These are phyloP conservation scores for Drosera spatulata DNA, from an alignment of 179 eudicot genomes.

Conservation along the genomic window DNA sequence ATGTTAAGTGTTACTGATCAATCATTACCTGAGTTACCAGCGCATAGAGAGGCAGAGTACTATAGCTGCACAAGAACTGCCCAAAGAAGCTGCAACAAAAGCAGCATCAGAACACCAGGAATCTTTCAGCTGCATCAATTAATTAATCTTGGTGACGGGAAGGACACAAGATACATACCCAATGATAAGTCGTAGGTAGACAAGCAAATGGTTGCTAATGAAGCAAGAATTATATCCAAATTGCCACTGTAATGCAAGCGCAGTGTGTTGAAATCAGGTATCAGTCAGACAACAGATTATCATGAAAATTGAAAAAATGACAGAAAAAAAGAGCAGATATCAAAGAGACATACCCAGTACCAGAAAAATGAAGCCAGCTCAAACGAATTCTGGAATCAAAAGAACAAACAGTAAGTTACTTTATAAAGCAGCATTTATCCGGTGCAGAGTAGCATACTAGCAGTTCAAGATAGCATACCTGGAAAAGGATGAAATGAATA, in stretches of 20 bases:
- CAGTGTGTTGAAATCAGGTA: too few relatives aligned
- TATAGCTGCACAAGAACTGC: constrained; percentile 94
- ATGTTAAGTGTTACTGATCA: too few relatives aligned
- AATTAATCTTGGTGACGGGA: background rate
- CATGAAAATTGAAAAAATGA: background rate
- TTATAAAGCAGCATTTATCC: background rate
- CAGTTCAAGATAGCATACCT: constrained; percentile 33
- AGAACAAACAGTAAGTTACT: background rate
- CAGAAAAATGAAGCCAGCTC: constrained; percentile 65
- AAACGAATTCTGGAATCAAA: constrained; percentile 16
- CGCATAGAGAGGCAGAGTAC: constrained; percentile 94
- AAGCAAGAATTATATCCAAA: constrained; percentile 94
- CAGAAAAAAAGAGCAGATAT: background rate
- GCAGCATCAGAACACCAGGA: too few relatives aligned
- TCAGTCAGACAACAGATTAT: background rate
- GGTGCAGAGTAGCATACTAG: background rate
- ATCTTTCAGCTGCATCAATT: too few relatives aligned
- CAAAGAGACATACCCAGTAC: constrained; percentile 75
- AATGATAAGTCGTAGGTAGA: constrained; percentile 70
- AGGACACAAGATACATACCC: constrained; percentile 40
- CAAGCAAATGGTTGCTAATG: constrained; percentile 69
- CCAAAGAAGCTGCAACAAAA: constrained; percentile 58
- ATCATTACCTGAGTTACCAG: constrained; percentile 84
- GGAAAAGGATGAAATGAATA: constrained; percentile 94
- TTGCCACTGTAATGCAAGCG: constrained; percentile 66